Evolutionary conservation across 805 yeast species (phyloP).

Genomic region (Wickerhamomyces strasburgensis): DNA sequence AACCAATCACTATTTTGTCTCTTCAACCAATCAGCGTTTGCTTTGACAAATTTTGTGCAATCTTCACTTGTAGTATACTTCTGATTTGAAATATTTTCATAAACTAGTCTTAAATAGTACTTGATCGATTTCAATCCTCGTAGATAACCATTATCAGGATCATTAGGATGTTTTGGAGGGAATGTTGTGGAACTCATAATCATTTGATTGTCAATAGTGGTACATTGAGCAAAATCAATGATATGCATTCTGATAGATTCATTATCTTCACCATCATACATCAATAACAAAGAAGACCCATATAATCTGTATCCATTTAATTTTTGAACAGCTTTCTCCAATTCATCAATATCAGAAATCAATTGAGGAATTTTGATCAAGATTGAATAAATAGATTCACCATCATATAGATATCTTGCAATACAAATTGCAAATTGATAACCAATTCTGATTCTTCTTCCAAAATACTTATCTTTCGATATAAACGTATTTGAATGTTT

Average conservation of each 20-base stretch:
- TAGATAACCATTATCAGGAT: conserved; percentile 78
- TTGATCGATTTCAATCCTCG: conserved; percentile 74
- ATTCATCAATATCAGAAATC: conserved; percentile 52
- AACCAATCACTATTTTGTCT: conserved; percentile 32
- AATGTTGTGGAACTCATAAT: conserved; percentile 39
- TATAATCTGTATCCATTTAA: conserved; percentile 80
- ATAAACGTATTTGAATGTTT: conserved; percentile 40
- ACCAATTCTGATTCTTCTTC: conserved; percentile 70
- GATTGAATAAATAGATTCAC: conserved; percentile 52
- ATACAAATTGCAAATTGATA: conserved; percentile 71
- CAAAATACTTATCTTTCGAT: conserved; percentile 87
- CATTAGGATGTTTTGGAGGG: conserved; percentile 64
- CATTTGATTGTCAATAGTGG: conserved; percentile 50
- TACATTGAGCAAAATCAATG: conserved; percentile 94
- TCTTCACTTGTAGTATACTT: conserved; percentile 27
- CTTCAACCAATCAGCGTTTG: conserved; percentile 19
- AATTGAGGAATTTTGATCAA: conserved; percentile 62
- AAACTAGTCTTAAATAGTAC: conserved; percentile 60
- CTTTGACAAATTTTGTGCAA: conserved; percentile 15
- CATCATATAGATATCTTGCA: conserved; percentile 77
- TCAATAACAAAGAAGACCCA: conserved; percentile 82
- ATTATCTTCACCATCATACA: conserved; percentile 69
- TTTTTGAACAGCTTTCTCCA: conserved; percentile 47
- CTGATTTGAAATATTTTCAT: conserved; percentile 46
- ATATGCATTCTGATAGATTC: conserved; percentile 50